These are phyloP conservation scores for Brettanomyces sp. DNA, from an alignment of 805 yeast genomes.

Conservation along the genomic window DNA sequence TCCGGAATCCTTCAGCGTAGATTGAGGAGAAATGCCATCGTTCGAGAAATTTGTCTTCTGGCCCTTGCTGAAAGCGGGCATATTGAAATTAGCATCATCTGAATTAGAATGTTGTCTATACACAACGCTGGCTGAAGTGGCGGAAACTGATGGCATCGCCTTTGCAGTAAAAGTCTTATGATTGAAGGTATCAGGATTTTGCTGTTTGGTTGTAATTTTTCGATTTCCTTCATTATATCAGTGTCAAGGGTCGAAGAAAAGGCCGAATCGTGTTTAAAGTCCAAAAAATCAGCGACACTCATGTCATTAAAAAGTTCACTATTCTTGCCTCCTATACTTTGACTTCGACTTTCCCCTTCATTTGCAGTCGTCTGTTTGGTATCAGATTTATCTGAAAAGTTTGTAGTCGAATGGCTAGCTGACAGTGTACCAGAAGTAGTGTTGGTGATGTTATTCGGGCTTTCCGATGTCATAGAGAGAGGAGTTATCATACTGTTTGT, in stretches of 20 bases:
- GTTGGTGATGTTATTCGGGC: slow-evolving; percentile 5
- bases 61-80: too few relatives aligned
- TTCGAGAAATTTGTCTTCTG: too few relatives aligned
- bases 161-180: slow-evolving; percentile 13
- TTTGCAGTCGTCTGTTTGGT: not conserved
- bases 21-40: not conserved
- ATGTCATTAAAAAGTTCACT: slow-evolving; percentile 4
- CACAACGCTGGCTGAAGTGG: slow-evolving; percentile 14
- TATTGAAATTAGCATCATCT: too few relatives aligned
- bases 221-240: slow-evolving; percentile 13
- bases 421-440: not conserved
- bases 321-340: not conserved
- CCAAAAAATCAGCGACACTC: slow-evolving; percentile 18
- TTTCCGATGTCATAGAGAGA: slow-evolving; percentile 9
- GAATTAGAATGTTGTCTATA: not conserved
- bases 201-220: slow-evolving; percentile 1
- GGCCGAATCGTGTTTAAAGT: slow-evolving; percentile 17
- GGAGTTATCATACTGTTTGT: slow-evolving; percentile 16
- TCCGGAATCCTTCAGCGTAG: not conserved
- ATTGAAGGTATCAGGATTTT: slow-evolving; percentile 2
- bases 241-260: slow-evolving; percentile 14
- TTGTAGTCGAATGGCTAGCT: not conserved
- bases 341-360: not conserved
- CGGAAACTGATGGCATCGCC: slow-evolving; percentile 16
- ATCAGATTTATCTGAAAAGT: not conserved